Evolutionary conservation across 139 green algal species (phyloP), one percentile per base, ranked within the genome.

Genomic region (Tetradesmus obliquus): DNA sequence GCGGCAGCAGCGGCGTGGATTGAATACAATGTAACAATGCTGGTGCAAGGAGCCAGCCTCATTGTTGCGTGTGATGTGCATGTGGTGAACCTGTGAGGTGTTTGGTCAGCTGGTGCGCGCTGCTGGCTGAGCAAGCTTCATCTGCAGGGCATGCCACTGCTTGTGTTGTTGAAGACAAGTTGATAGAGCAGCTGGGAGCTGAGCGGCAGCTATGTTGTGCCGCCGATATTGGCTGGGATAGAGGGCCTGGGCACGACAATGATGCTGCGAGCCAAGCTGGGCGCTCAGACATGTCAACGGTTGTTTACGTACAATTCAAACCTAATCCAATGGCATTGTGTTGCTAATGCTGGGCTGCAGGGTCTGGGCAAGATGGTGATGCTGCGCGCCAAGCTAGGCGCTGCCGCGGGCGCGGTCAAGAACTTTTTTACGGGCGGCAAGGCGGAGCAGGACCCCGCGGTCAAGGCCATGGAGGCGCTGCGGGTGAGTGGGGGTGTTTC

Each of bases 241-340:
- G 17, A 66, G 57, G 57, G 81, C 57, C 24, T 80, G 58, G 90
- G 92, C 83, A 94, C 94, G 76, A 82, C 85, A 74, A 91, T 98
- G 62, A 94, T 95, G 79, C 93, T 99, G 93, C 94, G 97, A 1
- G 95, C 97, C 91, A 99, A 98, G 94, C 94, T 99, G 66, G 93
- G 94, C 32, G 32, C 32, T 45, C 32, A 45, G 32, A 45, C 32
- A 45, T 45, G 32, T 45, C 32, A 45, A 45, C 32, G 32, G 32
- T 45, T 45, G 32, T 45, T 45, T 45, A 45, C 32, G 32, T 45
- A 45, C 32, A 45, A 45, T 45, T 45, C 32, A 45, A 45, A 45
- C 32, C 32, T 45, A 45, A 45, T 45, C 32, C 32, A 45, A 45
- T 45, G 32, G 32, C 32, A 45, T 45, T 45, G 32, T 45, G 32